phyloP scores from a whole-genome alignment of 164 flowering plant species.

The Pachysandra terminalis region DNA sequence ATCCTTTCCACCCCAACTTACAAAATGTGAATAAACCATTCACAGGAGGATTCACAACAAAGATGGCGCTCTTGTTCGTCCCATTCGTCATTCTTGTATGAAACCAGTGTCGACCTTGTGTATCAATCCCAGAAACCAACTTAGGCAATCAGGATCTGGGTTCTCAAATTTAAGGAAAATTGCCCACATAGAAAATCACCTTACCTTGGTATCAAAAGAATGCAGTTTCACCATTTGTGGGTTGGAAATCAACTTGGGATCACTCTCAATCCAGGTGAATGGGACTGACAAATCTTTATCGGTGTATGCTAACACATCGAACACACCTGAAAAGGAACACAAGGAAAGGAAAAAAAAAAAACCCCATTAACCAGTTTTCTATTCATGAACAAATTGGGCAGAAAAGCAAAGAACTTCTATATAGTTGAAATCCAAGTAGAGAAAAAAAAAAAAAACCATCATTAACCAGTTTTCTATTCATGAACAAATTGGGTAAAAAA shows the following conservation, averaged over 20 bases:
- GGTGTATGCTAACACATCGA: slow-evolving; percentile 97
- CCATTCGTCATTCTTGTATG: slow-evolving; percentile 93
- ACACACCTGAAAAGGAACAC: slow-evolving; percentile 52
- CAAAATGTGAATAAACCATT: slow-evolving; percentile 41
- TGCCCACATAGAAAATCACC: too few species aligned
- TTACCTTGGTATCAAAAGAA: slow-evolving; percentile 93
- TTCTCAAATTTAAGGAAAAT: too few species aligned
- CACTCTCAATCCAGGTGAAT: too few species aligned
- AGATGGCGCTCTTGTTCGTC: slow-evolving; percentile 40
- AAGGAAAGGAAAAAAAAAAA: neutral
- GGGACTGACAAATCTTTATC: slow-evolving; percentile 86
- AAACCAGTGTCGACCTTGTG: slow-evolving; percentile 91
- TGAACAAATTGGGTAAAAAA: slow-evolving; percentile 86
- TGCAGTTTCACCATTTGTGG: slow-evolving; percentile 98
- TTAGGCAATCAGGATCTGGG: too few species aligned
- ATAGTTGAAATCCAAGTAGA: slow-evolving; percentile 64
- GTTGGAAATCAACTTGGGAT: slow-evolving; percentile 80
- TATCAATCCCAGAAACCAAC: slow-evolving; percentile 32
- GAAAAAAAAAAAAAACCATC: too few species aligned
- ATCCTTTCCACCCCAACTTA: neutral
- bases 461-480: too few species aligned
- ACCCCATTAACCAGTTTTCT: neutral
- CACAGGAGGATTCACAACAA: slow-evolving; percentile 25
- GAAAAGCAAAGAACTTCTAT: neutral
- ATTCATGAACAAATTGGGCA: neutral